These are phyloP conservation scores for Escallonia herrerae DNA, from an alignment of 129 eudicot species.

Conservation along the genomic window DNA sequence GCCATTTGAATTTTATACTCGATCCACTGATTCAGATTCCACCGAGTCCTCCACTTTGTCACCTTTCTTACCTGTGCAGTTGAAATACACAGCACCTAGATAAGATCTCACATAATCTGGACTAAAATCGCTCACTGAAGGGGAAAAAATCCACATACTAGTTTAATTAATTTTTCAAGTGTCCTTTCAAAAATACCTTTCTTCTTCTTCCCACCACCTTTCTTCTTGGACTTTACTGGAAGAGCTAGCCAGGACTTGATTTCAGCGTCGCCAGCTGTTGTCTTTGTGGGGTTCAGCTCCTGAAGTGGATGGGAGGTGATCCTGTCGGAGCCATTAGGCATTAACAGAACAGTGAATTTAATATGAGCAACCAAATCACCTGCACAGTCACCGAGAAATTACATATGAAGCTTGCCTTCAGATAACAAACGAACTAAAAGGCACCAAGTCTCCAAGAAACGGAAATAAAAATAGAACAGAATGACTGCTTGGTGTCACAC, in stretches of 20 bases:
- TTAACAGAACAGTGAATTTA: slow-evolving; percentile 83
- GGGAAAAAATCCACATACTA: background rate
- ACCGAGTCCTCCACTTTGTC: slow-evolving; percentile 46
- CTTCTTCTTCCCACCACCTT: slow-evolving; percentile 98
- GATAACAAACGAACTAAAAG: background rate
- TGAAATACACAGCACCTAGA: no score
- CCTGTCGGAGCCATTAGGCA: slow-evolving; percentile 99
- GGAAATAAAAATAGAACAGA: background rate
- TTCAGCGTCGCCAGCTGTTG: slow-evolving; percentile 82
- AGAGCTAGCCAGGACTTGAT: slow-evolving; percentile 88
- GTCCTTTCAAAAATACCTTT: slow-evolving; percentile 42
- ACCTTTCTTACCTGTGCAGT: slow-evolving; percentile 50
- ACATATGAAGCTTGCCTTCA: no score
- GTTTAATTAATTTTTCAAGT: no score
- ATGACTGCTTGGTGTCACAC: background rate
- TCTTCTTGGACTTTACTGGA: slow-evolving; percentile 79
- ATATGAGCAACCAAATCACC: slow-evolving; percentile 91
- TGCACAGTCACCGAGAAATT: slow-evolving; percentile 16
- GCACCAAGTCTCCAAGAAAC: background rate
- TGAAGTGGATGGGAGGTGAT: slow-evolving; percentile 74
- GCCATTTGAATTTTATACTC: slow-evolving; percentile 21
- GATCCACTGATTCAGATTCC: slow-evolving; percentile 55
- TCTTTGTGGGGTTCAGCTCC: slow-evolving; percentile 84
- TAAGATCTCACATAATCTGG: no score
- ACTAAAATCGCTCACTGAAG: no score